phyloP scores from a whole-genome alignment of 2,329 filamentous ascomycete genomes.

The Fonsecaea erecta region DNA sequence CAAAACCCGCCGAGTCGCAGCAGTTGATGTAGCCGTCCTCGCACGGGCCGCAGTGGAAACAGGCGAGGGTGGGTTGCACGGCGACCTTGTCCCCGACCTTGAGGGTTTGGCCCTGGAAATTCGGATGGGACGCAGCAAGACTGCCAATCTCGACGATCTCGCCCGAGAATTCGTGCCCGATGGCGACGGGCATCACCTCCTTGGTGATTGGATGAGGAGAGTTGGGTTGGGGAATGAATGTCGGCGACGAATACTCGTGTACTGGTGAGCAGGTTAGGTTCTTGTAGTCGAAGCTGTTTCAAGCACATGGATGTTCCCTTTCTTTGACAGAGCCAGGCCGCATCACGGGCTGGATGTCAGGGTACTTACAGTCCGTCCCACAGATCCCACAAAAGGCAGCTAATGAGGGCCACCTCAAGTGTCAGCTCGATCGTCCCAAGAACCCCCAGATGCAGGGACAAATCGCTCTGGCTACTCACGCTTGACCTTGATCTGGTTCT shows the following conservation, averaged over 20 bases:
- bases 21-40: slow-evolving; percentile 59
- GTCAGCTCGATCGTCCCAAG: background rate
- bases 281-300: background rate
- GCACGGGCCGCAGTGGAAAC: slow-evolving; percentile 62
- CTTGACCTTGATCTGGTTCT: slow-evolving; percentile 55
- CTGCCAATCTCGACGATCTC: slow-evolving; percentile 62
- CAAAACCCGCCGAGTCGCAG: slow-evolving; percentile 62
- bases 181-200: slow-evolving; percentile 61
- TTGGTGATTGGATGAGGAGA: slow-evolving; percentile 63
- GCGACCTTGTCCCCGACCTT: slow-evolving; percentile 62
- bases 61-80: slow-evolving; percentile 65
- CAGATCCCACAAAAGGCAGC: slow-evolving; percentile 46
- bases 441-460: background rate
- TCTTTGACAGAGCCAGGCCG: background rate
- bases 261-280: slow-evolving; percentile 13
- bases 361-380: slow-evolving; percentile 44
- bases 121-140: background rate
- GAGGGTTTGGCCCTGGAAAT: slow-evolving; percentile 41
- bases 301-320: background rate
- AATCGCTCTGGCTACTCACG: slow-evolving; percentile 2
- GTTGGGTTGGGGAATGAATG: slow-evolving; percentile 52
- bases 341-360: background rate
- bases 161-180: slow-evolving; percentile 70
- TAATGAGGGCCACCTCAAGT: slow-evolving; percentile 31
- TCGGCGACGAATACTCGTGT: slow-evolving; percentile 59